Evolutionary conservation across 805 yeast species (phyloP), one percentile per base, ranked within the genome.

Genomic region (Lipomyces yamadae): DNA sequence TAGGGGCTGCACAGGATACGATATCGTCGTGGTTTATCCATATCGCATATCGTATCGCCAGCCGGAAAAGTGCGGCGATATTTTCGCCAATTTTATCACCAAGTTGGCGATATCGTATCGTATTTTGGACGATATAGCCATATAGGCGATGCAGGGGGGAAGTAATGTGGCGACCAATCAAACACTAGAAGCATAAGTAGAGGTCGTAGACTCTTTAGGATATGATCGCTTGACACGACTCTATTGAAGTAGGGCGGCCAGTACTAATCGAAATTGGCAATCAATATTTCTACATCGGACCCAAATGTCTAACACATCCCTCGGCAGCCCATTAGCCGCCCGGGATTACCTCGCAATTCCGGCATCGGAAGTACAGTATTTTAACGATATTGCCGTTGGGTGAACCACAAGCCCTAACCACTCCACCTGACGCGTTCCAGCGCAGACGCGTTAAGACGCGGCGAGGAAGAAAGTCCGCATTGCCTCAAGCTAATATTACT

Each of bases 21-120:
- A 56, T 87, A 87, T 74, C 91, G 97, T 63, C 92, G 78, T 0
- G 88, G 86, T 13, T 88, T 86, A 53, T 91, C 96, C 61, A 94
- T 93, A 68, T 98, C 99, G 0, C 97, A 92, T 3, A 98, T 98
- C 0, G 96, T 91, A 76, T 94, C 99, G 45, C 82, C 83, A 11
- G 95, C 97, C 65, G 86, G 86, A 60, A 93, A 85, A 69, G 42
- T 10, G 13, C 42, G 42, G 42, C 42, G 42, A 37, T 37, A 37
- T 37, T 3, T 10, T 37, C 4, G 42, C 42, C 0, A 97, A 96
- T 78, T 94, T 3, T 37, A 37, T 37, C 42, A 8, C 42, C 42
- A 37, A 37, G 13, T 37, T 37, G 42, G 42, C 42, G 10, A 37
- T 37, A 37, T 37, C 13, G 42, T 37, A 37, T 37, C 42, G 42